Conservation (phyloP, 306 rosid species). For the Hippophae gyantsensis region DNA sequence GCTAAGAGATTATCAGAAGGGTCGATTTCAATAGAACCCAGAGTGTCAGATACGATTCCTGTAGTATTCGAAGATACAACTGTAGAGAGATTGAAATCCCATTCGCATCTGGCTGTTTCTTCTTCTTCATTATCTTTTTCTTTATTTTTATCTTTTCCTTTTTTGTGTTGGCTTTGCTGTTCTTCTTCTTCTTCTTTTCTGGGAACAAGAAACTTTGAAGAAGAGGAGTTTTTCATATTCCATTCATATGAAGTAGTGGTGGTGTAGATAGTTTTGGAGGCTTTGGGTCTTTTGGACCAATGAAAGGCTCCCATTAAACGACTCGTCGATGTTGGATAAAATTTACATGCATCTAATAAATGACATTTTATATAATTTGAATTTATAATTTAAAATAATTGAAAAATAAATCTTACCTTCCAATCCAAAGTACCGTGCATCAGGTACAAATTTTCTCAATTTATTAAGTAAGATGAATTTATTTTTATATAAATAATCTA, state of each 20-base stretch:
- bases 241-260: slow-evolving; percentile 27
- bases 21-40: slow-evolving; percentile 45
- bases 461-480: too few species aligned
- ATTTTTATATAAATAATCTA: too few species aligned
- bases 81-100: slow-evolving; percentile 37
- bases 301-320: slow-evolving; percentile 23
- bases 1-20: slow-evolving; percentile 36
- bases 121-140: not conserved
- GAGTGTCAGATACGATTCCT: slow-evolving; percentile 22
- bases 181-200: slow-evolving; percentile 3
- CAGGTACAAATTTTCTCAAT: too few species aligned
- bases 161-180: not conserved
- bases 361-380: too few species aligned
- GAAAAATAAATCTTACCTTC: too few species aligned
- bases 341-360: too few species aligned
- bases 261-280: slow-evolving; percentile 12
- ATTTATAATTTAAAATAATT: too few species aligned
- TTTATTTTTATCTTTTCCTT: not conserved
- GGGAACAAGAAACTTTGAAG: slow-evolving; percentile 19
- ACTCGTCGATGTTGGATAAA: too few species aligned
- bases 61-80: slow-evolving; percentile 26
- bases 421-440: too few species aligned
- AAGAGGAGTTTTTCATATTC: slow-evolving; percentile 37
- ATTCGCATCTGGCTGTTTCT: slow-evolving; percentile 19
- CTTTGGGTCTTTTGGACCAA: slow-evolving; percentile 17